Evolutionary conservation across 257 asterid species (phyloP).

Genomic region (Primulina huaijiensis): DNA sequence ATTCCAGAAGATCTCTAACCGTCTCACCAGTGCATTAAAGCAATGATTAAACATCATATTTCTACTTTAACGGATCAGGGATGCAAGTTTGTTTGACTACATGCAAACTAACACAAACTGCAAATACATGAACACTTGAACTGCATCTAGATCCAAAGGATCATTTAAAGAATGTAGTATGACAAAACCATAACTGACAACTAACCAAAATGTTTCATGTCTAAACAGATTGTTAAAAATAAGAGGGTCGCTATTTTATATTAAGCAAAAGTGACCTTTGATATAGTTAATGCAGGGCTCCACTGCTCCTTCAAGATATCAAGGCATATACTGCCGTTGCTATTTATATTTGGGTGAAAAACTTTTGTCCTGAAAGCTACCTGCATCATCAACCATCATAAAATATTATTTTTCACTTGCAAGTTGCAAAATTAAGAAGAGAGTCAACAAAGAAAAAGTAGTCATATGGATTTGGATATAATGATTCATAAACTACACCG

Average conservation of each 20-base stretch:
- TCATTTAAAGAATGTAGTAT: not conserved
- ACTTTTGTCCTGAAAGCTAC: constrained; percentile 25
- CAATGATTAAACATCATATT: not conserved
- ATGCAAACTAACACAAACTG: not conserved
- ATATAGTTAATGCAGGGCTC: constrained; percentile 22
- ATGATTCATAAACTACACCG: not conserved
- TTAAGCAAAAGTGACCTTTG: constrained; percentile 5
- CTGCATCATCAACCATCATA: not conserved
- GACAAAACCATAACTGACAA: not conserved
- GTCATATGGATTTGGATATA: not conserved
- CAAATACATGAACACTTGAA: not conserved
- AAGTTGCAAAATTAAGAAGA: not conserved
- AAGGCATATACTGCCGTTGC: constrained; percentile 25
- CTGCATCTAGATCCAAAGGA: not conserved
- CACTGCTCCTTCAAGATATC: constrained; percentile 26
- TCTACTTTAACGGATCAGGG: not conserved
- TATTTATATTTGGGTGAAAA: constrained; percentile 24
- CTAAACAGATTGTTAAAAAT: not conserved
- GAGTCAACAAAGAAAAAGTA: too few relatives aligned
- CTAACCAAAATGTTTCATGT: not conserved
- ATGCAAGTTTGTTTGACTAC: not conserved
- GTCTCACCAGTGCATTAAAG: not conserved
- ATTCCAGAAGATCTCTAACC: too few relatives aligned
- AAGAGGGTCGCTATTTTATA: not conserved
- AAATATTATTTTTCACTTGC: not conserved